These are phyloP conservation scores for Ustilago curta DNA, from an alignment of 1,284 basidiomycete genomes.

Conservation along the genomic window DNA sequence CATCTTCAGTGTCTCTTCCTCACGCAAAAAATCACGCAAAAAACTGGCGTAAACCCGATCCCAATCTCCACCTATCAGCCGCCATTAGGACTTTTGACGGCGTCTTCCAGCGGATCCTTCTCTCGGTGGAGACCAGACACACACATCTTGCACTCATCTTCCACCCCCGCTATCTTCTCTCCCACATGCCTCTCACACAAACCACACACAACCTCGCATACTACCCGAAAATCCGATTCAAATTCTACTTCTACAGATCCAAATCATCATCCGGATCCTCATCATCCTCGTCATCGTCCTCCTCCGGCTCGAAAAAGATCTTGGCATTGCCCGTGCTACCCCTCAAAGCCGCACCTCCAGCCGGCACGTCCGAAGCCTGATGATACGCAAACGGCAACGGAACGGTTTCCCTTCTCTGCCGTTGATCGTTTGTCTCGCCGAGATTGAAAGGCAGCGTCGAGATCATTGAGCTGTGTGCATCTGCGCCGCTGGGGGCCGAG, in stretches of 20 bases:
- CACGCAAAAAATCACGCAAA: too few species aligned
- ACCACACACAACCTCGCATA: not conserved
- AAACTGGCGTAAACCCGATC: too few species aligned
- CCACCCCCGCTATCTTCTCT: not conserved
- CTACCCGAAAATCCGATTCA: not conserved
- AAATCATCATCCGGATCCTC: constrained; percentile 67
- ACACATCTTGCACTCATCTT: too few species aligned
- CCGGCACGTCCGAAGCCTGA: constrained; percentile 19
- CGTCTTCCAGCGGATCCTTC: too few species aligned
- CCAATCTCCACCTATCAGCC: too few species aligned
- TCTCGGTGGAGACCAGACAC: too few species aligned
- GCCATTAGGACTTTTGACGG: too few species aligned
- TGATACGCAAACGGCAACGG: constrained; percentile 60
- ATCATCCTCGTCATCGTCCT: constrained; percentile 65
- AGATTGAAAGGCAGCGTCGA: constrained; percentile 59
- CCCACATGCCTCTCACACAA: not conserved
- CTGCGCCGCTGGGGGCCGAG: not conserved
- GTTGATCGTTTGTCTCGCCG: constrained; percentile 51
- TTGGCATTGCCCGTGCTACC: constrained; percentile 58
- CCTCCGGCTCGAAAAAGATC: constrained; percentile 65
- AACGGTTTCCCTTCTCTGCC: constrained; percentile 52
- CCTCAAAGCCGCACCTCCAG: constrained; percentile 12
- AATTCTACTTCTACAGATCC: constrained; percentile 43
- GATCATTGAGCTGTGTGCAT: constrained; percentile 43
- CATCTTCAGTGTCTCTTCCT: too few species aligned